Evolutionary conservation across 345 rosid genomes (phyloP), one percentile per base, ranked within the genome.

Genomic region (Eucalyptus shirleyi): DNA sequence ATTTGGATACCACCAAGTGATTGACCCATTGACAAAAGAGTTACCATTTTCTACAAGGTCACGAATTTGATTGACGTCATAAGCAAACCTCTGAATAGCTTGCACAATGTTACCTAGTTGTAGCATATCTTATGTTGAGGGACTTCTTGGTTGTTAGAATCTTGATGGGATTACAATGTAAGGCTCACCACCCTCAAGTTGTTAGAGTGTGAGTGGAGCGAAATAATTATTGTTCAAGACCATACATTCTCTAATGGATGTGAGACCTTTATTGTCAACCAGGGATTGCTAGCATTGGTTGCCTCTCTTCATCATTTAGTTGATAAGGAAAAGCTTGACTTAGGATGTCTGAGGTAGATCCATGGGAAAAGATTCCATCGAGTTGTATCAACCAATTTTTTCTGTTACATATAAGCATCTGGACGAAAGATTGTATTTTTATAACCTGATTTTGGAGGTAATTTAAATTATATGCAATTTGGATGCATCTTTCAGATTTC

Each of bases 71-170:
- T 65, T 65, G 19, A 65, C 11, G 0, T n/a, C 18, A 2, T 65
- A 65, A 65, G 4, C 14, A 32, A 65, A 65, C 3, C 5, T 65
- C 9, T 62, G 5, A 62, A 30, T n/a, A 65, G 21, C 34, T 65
- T 8, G 77, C 11, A 7, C 18, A 32, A 7, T n/a, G 2, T 6
- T n/a, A 15, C 11, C 0, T 15, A 7, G 7, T 65, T n/a, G 21
- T 15, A 10, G 77, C 37, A 7, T 62, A 30, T 62, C 37, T 65
- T 18, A 30, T 65, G 5, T 65, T n/a, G 19, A n/a, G 34, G 15
- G 77, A 14, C 37, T 15, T 65, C 11, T 65, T 65, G 0, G 3
- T 16, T 13, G 5, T 15, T 65, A 3, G 77, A 32, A 65, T 65
- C 34, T 15, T 30, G 9, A 30, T n/a, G 6, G 11, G 9, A 32